These are phyloP conservation scores for Coemansia sp. DNA, from an alignment of 192 early-diverging fungal genomes.

Conservation along the genomic window DNA sequence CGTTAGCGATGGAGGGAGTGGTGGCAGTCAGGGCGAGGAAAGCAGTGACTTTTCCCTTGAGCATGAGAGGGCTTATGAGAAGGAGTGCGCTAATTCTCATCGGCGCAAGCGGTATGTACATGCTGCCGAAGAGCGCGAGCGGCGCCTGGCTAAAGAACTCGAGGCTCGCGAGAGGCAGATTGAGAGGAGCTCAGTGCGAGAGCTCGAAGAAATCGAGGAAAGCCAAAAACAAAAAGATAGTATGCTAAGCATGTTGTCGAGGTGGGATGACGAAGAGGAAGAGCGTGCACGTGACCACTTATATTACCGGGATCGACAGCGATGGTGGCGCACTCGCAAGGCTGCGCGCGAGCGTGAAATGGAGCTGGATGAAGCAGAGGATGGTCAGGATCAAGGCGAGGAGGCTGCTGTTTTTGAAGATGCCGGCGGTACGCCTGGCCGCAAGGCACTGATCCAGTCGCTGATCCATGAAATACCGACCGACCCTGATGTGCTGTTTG, in stretches of 20 bases:
- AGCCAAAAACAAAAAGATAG: constrained; percentile 17
- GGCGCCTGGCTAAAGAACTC: constrained; percentile 14
- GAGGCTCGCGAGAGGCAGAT: constrained; percentile 26
- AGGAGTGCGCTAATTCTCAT: constrained; percentile 9
- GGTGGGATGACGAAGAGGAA: constrained; percentile 45
- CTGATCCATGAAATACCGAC: constrained; percentile 23
- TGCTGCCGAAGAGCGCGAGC: constrained; percentile 31
- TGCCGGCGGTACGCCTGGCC: background rate
- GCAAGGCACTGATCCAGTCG: constrained; percentile 8
- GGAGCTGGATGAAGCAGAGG: constrained; percentile 67
- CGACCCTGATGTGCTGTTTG: constrained; percentile 22
- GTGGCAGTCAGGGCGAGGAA: background rate
- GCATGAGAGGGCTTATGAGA: constrained; percentile 34
- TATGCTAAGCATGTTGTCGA: constrained; percentile 17
- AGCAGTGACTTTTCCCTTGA: constrained; percentile 21
- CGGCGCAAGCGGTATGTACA: constrained; percentile 20
- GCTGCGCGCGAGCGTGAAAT: constrained; percentile 62
- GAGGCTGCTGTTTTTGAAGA: constrained; percentile 1
- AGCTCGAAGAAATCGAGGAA: constrained; percentile 39
- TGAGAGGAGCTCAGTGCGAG: constrained; percentile 30
- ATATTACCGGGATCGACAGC: constrained; percentile 73
- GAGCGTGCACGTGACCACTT: constrained; percentile 51
- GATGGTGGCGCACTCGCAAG: constrained; percentile 74
- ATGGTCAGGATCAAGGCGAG: constrained; percentile 21
- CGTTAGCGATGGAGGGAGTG: background rate